phyloP scores from a whole-genome alignment of 495 filamentous ascomycete genomes.

The Penicillium atrosanguineum region DNA sequence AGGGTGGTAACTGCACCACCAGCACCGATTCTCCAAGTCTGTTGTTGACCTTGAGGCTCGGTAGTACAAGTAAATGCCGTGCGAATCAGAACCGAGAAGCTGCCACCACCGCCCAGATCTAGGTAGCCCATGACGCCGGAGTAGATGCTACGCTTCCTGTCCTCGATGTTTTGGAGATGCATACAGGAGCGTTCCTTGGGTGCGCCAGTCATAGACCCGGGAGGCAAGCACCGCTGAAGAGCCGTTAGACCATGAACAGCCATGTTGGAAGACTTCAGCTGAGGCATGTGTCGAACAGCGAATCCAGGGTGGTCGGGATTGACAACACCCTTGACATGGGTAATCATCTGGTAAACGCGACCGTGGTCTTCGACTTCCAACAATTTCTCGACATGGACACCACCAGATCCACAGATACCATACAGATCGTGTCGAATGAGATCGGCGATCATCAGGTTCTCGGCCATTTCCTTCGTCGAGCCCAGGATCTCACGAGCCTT shows the following conservation, averaged over 20 bases:
- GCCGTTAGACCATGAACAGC: conserved; percentile 65
- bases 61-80: conserved; percentile 62
- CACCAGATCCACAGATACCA: conserved; percentile 68
- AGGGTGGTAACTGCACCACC: conserved; percentile 84
- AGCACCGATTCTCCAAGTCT: conserved; percentile 80
- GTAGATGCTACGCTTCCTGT: conserved; percentile 69
- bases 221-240: conserved; percentile 73
- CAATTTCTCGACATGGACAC: conserved; percentile 63
- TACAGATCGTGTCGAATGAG: conserved; percentile 90
- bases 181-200: conserved; percentile 89
- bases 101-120: conserved; percentile 78
- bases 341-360: conserved; percentile 86
- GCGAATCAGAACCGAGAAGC: conserved; percentile 86
- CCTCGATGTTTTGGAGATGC: conserved; percentile 69
- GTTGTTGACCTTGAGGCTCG: conserved; percentile 27
- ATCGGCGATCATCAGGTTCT: conserved; percentile 98
- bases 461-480: conserved; percentile 84
- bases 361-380: conserved; percentile 87
- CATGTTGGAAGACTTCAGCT: conserved; percentile 38
- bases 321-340: conserved; percentile 74
- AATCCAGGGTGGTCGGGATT: conserved; percentile 31
- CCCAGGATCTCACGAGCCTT: conserved; percentile 68
- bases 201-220: conserved; percentile 93
- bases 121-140: conserved; percentile 88
- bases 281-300: conserved; percentile 33